phyloP scores from a whole-genome alignment of 2,329 filamentous ascomycete species.

The Fusarium begoniae region DNA sequence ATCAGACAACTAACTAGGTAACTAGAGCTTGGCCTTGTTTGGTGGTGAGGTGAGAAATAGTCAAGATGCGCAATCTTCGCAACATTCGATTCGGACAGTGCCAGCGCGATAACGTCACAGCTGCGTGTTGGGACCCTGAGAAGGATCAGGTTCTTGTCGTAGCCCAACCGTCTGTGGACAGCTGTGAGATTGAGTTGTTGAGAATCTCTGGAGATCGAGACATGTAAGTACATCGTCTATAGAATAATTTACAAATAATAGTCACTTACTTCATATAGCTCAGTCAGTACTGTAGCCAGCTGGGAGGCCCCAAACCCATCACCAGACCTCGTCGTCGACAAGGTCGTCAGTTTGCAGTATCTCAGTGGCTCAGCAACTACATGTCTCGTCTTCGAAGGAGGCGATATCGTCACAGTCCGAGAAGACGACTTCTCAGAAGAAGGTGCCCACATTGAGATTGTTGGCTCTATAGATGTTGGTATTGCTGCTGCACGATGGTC shows the following conservation, averaged over 20 bases:
- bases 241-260: background rate
- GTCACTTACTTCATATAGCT: constrained; percentile 35
- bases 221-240: constrained; percentile 49
- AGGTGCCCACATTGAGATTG: constrained; percentile 88
- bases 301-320: constrained; percentile 89
- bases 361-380: constrained; percentile 81
- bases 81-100: constrained; percentile 77
- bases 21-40: background rate
- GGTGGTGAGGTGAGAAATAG: background rate
- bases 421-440: constrained; percentile 62
- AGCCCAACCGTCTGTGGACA: constrained; percentile 79
- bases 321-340: constrained; percentile 79
- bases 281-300: constrained; percentile 68
- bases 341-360: constrained; percentile 81
- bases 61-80: constrained; percentile 84
- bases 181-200: constrained; percentile 77
- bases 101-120: constrained; percentile 71
- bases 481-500: constrained; percentile 93
- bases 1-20: background rate
- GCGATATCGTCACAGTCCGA: constrained; percentile 87
- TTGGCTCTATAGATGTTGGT: constrained; percentile 92
- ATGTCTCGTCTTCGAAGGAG: constrained; percentile 86
- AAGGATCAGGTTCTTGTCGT: constrained; percentile 82
- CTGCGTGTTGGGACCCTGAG: constrained; percentile 85
- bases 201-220: constrained; percentile 59